Conservation (phyloP, 169 alveolate genomes). For the Eimeria maxima region DNA sequence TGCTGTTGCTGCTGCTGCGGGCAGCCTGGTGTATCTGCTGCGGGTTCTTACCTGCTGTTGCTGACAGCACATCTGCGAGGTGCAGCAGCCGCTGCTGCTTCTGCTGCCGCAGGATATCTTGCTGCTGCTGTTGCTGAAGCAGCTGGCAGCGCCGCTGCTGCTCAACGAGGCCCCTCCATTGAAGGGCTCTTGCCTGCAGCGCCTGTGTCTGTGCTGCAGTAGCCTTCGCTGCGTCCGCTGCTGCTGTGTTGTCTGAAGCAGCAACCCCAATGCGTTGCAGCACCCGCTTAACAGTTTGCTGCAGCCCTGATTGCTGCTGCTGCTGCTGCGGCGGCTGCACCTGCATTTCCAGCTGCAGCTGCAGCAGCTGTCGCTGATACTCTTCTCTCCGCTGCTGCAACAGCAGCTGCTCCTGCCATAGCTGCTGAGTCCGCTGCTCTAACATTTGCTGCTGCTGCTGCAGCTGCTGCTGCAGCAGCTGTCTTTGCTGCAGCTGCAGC, state of each 20-base stretch:
- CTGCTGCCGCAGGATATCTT: slow-evolving; percentile 1
- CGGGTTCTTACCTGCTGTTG: not conserved
- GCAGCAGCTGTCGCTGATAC: slow-evolving; percentile 26
- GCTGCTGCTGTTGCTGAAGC: slow-evolving; percentile 62
- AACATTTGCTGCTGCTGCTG: slow-evolving; percentile 67
- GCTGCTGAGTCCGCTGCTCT: slow-evolving; percentile 43
- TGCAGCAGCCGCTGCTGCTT: slow-evolving; percentile 56
- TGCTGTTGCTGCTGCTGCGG: slow-evolving; percentile 30
- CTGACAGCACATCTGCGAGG: slow-evolving; percentile 1
- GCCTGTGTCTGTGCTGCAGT: slow-evolving; percentile 62
- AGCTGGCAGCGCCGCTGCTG: slow-evolving; percentile 45
- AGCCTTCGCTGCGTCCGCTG: slow-evolving; percentile 24
- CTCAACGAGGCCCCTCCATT: slow-evolving; percentile 18
- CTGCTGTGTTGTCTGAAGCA: slow-evolving; percentile 28
- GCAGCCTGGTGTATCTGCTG: not conserved
- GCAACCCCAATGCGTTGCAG: slow-evolving; percentile 47
- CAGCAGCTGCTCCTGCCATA: slow-evolving; percentile 48
- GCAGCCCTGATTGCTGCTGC: slow-evolving; percentile 26
- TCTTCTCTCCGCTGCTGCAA: slow-evolving; percentile 57
- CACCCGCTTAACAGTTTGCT: slow-evolving; percentile 9
- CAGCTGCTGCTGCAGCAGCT: slow-evolving; percentile 48
- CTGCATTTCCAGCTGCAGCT: slow-evolving; percentile 37
- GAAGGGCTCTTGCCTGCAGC: slow-evolving; percentile 39
- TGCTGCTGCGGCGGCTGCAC: slow-evolving; percentile 52
- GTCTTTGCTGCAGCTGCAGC: slow-evolving; percentile 36